phyloP scores from a whole-genome alignment of 2,329 filamentous ascomycete genomes.

The Coniochaeta pulveracea region DNA sequence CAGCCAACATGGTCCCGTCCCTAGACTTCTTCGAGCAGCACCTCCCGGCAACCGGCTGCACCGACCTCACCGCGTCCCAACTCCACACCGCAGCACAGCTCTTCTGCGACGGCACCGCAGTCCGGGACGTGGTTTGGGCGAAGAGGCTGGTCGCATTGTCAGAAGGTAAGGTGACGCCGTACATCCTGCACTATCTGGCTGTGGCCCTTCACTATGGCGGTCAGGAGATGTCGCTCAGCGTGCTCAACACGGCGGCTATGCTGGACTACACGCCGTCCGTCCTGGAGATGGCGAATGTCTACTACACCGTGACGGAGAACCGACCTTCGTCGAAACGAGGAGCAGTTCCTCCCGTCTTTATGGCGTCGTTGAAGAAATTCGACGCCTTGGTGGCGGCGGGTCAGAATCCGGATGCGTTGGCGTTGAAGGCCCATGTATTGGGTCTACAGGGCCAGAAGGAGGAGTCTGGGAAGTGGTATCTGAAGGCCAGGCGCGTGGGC shows the following conservation, averaged over 20 bases:
- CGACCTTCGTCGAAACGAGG: not conserved
- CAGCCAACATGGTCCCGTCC: conserved; percentile 15
- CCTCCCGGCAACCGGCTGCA: conserved; percentile 6
- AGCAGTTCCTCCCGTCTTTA: conserved; percentile 7
- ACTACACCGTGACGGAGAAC: not conserved
- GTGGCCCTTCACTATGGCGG: conserved; percentile 12
- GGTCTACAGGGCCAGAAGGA: conserved; percentile 9
- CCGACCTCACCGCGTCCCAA: conserved; percentile 12
- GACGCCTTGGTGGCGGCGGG: conserved; percentile 10
- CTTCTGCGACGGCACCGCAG: conserved; percentile 15
- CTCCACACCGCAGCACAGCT: conserved; percentile 11
- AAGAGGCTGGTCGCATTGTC: not conserved
- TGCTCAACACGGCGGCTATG: conserved; percentile 20
- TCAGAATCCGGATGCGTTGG: conserved; percentile 21
- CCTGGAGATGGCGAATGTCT: conserved; percentile 20
- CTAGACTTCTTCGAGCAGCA: conserved; percentile 14
- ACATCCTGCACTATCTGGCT: conserved; percentile 21
- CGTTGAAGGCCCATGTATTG: conserved; percentile 20
- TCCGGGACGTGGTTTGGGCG: not conserved
- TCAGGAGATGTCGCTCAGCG: conserved; percentile 17
- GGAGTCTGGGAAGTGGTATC: conserved; percentile 18
- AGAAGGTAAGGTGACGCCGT: conserved; percentile 3
- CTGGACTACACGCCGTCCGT: conserved; percentile 23
- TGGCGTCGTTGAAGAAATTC: conserved; percentile 13
- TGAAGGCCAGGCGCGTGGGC: conserved; percentile 12